Evolutionary conservation across 257 asterid species (phyloP).

Genomic region (Avicennia marina): DNA sequence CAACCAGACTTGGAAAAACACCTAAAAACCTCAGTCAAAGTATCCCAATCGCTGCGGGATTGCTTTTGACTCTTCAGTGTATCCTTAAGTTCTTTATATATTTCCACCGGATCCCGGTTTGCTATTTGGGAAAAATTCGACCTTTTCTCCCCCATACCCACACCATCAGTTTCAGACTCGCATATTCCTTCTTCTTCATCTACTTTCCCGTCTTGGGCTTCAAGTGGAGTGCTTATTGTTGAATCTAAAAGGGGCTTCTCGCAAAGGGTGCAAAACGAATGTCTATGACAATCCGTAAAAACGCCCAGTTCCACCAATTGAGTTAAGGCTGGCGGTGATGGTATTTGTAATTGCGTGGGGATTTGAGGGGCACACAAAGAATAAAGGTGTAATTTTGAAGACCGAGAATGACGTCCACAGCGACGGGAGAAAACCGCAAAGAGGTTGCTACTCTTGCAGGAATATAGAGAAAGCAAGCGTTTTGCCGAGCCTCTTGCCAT

Average conservation of each 20-base stretch:
- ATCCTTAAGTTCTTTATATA: slow-evolving; percentile 53
- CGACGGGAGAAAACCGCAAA: slow-evolving; percentile 27
- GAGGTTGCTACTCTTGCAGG: slow-evolving; percentile 23
- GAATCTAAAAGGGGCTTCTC: slow-evolving; percentile 20
- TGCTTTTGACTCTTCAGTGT: slow-evolving; percentile 22
- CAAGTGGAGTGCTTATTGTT: slow-evolving; percentile 12
- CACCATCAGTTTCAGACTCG: not conserved
- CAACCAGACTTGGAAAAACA: slow-evolving; percentile 64
- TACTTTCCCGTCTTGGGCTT: slow-evolving; percentile 16
- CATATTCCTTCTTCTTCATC: slow-evolving; percentile 25
- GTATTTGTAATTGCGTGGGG: slow-evolving; percentile 13
- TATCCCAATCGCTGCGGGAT: slow-evolving; percentile 47
- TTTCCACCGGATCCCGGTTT: slow-evolving; percentile 53
- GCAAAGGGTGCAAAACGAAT: slow-evolving; percentile 35
- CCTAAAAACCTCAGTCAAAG: slow-evolving; percentile 43
- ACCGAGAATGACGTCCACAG: slow-evolving; percentile 24
- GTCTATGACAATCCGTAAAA: slow-evolving; percentile 18
- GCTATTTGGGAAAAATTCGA: slow-evolving; percentile 32
- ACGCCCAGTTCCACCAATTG: slow-evolving; percentile 15
- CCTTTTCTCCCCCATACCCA: slow-evolving; percentile 18
- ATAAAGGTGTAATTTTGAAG: slow-evolving; percentile 23
- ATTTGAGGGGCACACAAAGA: slow-evolving; percentile 14
- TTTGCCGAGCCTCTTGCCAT: slow-evolving; percentile 58
- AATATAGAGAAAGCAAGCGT: slow-evolving; percentile 41
- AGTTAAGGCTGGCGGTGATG: slow-evolving; percentile 11